Conservation (phyloP, 1,284 basidiomycete genomes). For the Megacollybia platyphylla region DNA sequence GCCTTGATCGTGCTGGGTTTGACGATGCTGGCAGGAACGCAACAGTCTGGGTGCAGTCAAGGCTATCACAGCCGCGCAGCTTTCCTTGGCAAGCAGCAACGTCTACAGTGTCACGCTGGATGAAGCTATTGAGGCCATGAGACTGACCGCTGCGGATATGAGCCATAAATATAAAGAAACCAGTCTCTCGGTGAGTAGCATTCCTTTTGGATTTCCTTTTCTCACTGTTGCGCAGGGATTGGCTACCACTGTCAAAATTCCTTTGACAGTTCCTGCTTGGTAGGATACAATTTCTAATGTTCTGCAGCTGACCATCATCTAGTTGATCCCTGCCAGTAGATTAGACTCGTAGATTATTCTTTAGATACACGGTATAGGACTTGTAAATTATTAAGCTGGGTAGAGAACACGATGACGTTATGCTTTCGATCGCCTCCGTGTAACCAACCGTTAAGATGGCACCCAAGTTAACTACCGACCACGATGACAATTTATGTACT, state of each 20-base stretch:
- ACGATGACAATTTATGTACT: constrained; percentile 36
- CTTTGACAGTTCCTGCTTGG: constrained; percentile 61
- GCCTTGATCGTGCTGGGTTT: neutral
- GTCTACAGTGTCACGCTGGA: constrained; percentile 83
- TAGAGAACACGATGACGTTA: too few relatives aligned
- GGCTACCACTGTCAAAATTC: constrained; percentile 64
- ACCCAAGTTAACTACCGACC: neutral
- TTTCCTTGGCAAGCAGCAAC: constrained; percentile 85
- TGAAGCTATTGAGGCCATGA: constrained; percentile 94
- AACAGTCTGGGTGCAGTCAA: constrained; percentile 86
- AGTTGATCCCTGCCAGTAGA: neutral
- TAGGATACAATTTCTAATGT: constrained; percentile 14
- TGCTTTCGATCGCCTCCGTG: neutral
- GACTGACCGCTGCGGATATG: constrained; percentile 82
- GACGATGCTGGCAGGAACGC: constrained; percentile 40
- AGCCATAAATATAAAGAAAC: constrained; percentile 90
- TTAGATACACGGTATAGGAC: neutral
- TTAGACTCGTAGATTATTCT: neutral
- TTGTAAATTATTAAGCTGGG: too few relatives aligned
- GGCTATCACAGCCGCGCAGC: constrained; percentile 84
- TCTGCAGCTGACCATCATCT: neutral
- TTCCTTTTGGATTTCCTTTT: constrained; percentile 22
- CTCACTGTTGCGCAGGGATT: constrained; percentile 2
- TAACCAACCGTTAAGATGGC: neutral
- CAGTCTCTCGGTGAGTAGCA: constrained; percentile 68